Percentiles rank a stretch among this genome's conserved stretches.
Conservation (phyloP, 2,329 filamentous ascomycete species). For the Onygena corvina region DNA sequence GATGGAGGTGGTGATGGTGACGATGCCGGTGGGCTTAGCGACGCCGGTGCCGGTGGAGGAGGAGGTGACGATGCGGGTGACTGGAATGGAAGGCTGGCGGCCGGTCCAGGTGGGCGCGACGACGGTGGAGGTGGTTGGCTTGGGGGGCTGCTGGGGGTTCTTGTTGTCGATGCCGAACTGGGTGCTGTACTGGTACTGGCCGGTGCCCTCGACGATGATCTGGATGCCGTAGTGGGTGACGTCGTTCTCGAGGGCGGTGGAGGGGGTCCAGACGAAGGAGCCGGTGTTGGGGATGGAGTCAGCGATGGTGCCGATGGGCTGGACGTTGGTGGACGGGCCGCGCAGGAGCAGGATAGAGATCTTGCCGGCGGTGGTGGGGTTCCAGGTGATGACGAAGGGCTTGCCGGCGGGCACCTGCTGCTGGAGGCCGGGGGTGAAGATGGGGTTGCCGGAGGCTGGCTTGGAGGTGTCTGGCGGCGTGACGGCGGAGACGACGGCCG, state of each 20-base stretch:
- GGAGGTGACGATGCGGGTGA: not conserved
- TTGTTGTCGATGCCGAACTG: constrained; percentile 47
- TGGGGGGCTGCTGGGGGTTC: constrained; percentile 12
- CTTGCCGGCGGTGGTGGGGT: constrained; percentile 26
- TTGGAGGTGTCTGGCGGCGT: constrained; percentile 27
- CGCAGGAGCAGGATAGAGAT: constrained; percentile 50
- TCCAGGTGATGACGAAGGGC: constrained; percentile 49
- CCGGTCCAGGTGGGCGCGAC: constrained; percentile 10
- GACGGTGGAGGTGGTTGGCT: constrained; percentile 7
- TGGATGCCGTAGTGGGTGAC: constrained; percentile 48
- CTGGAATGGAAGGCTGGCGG: constrained; percentile 7
- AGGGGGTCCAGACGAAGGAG: constrained; percentile 44
- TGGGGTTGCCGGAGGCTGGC: constrained; percentile 41
- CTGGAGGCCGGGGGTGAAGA: constrained; percentile 40
- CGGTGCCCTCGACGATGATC: constrained; percentile 47
- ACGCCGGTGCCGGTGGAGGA: constrained; percentile 7
- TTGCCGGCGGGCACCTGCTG: constrained; percentile 45
- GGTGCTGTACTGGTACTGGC: constrained; percentile 50
- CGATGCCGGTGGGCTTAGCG: constrained; percentile 17
- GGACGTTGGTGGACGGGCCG: constrained; percentile 45
- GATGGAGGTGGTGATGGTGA: constrained; percentile 17
- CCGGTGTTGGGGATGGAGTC: constrained; percentile 47
- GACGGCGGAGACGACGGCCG: constrained; percentile 29
- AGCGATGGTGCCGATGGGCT: constrained; percentile 40
- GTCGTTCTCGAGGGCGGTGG: constrained; percentile 37